These are phyloP conservation scores for Brasenia schreberi DNA, from an alignment of 164 flowering plant species.

Conservation along the genomic window DNA sequence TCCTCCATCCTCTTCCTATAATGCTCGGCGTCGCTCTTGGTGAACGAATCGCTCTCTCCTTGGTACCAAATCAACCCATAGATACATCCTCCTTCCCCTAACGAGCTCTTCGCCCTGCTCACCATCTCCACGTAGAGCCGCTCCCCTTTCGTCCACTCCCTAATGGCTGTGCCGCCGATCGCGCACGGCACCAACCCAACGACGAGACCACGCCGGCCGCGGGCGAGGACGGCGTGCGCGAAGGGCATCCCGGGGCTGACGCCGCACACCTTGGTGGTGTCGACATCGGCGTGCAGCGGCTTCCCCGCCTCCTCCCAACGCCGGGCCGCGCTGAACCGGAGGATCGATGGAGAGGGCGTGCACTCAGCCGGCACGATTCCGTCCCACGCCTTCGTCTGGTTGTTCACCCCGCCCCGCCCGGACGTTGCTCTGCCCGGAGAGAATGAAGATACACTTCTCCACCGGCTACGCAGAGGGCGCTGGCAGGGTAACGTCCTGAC, in stretches of 20 bases:
- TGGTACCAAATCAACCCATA: slow-evolving; percentile 69
- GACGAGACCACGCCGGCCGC: not conserved
- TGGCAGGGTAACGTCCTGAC: not conserved
- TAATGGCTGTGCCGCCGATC: slow-evolving; percentile 56
- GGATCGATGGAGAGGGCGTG: slow-evolving; percentile 29
- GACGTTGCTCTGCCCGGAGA: slow-evolving; percentile 80
- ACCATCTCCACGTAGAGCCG: slow-evolving; percentile 34
- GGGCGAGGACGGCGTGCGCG: slow-evolving; percentile 28
- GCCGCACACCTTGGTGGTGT: slow-evolving; percentile 42
- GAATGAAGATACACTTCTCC: slow-evolving; percentile 5
- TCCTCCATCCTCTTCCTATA: slow-evolving; percentile 10
- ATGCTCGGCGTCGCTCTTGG: slow-evolving; percentile 23
- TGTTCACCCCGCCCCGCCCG: slow-evolving; percentile 56
- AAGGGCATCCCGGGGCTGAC: slow-evolving; percentile 81
- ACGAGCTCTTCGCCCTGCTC: slow-evolving; percentile 28
- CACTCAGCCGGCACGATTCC: slow-evolving; percentile 43
- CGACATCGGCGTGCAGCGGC: slow-evolving; percentile 68
- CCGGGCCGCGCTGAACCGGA: slow-evolving; percentile 28
- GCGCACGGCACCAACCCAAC: slow-evolving; percentile 82
- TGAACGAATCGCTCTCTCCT: slow-evolving; percentile 58
- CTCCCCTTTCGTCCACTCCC: slow-evolving; percentile 49
- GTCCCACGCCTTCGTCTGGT: slow-evolving; percentile 35
- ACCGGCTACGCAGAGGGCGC: not conserved
- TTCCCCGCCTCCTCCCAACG: slow-evolving; percentile 53
- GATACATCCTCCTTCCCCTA: slow-evolving; percentile 31